Evolutionary conservation across 2,329 filamentous ascomycete species (phyloP).

Genomic region (Ascochyta rabiei): DNA sequence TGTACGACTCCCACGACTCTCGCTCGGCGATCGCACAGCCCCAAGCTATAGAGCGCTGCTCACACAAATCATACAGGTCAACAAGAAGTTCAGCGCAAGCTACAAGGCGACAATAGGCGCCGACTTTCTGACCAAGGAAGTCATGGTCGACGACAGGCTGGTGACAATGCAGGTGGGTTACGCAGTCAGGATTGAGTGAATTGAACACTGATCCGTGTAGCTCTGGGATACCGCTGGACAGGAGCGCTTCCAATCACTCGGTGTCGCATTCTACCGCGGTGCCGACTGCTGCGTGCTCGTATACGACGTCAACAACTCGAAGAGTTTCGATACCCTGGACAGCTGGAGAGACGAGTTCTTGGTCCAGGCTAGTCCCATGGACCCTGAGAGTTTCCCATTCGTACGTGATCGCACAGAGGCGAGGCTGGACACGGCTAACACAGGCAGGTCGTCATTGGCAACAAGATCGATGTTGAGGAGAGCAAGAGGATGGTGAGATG

Average conservation of each 20-base stretch:
- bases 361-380: conserved; percentile 94
- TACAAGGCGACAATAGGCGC: conserved; percentile 99
- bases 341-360: conserved; percentile 99
- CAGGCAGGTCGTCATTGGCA: conserved; percentile 86
- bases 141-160: conserved; percentile 93
- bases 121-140: conserved; percentile 97
- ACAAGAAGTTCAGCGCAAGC: conserved; percentile 99
- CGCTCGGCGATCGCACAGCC: background rate
- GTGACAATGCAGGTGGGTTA: conserved; percentile 93
- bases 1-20: conserved; percentile 63
- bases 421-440: conserved; percentile 17
- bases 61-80: conserved; percentile 70
- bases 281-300: conserved; percentile 98
- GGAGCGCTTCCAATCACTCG: conserved; percentile 95
- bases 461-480: conserved; percentile 99
- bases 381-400: conserved; percentile 97
- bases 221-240: conserved; percentile 98
- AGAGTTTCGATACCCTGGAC: conserved; percentile 97
- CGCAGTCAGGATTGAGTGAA: conserved; percentile 6
- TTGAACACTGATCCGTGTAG: conserved; percentile 55
- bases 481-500: conserved; percentile 82
- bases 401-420: conserved; percentile 56
- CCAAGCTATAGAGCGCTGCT: conserved; percentile 2
- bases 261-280: conserved; percentile 95
- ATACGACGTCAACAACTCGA: conserved; percentile 98